These are phyloP conservation scores for Salix exigua DNA, from an alignment of 345 rosid species.

Conservation along the genomic window DNA sequence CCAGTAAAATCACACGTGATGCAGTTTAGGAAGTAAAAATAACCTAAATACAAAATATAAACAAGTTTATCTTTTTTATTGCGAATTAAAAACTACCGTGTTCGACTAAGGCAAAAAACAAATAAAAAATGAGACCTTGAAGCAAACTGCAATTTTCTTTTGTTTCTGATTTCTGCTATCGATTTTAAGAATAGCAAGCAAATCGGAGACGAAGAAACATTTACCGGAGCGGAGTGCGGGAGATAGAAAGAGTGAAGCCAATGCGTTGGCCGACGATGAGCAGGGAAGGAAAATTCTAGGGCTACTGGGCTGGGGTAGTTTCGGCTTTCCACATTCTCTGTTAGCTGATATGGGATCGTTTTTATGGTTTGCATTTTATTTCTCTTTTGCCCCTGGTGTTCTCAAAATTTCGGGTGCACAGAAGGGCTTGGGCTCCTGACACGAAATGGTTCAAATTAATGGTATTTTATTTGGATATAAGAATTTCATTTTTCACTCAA, in stretches of 20 bases:
- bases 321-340: not conserved
- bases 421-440: not conserved
- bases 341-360: not conserved
- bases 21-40: not conserved
- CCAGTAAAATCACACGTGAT: not conserved
- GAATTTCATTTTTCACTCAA: too few relatives aligned
- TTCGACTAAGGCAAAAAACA: too few relatives aligned
- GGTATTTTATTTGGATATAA: too few relatives aligned
- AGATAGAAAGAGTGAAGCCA: not conserved
- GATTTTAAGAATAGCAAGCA: not conserved
- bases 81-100: too few relatives aligned
- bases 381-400: not conserved
- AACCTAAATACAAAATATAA: too few relatives aligned
- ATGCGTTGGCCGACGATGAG: not conserved
- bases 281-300: not conserved
- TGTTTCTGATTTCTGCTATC: not conserved
- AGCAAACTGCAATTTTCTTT: too few relatives aligned
- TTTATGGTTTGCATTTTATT: not conserved
- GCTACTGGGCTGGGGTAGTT: not conserved
- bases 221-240: constrained; percentile 17
- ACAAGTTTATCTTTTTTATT: too few relatives aligned
- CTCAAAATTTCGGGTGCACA: not conserved
- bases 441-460: too few relatives aligned
- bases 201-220: not conserved
- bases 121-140: too few relatives aligned